phyloP scores from a whole-genome alignment of 306 rosid genomes.

The Leucaena leucocephala region DNA sequence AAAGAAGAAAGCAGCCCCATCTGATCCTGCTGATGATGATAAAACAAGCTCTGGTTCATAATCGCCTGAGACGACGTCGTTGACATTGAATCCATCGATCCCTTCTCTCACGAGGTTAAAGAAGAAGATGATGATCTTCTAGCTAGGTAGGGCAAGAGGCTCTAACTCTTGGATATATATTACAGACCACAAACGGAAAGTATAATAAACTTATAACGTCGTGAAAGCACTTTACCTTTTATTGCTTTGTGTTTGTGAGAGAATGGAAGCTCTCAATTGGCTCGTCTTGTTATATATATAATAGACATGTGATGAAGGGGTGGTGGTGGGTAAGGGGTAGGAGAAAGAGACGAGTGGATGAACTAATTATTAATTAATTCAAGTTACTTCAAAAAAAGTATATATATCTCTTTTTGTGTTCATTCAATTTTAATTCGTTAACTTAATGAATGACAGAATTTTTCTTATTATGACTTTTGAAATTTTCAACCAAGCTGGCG shows the following conservation, averaged over 20 bases:
- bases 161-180: neutral
- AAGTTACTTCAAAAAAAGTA: neutral
- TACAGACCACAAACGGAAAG: neutral
- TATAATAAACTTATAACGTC: neutral
- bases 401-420: neutral
- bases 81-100: slow-evolving; percentile 39
- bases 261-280: neutral
- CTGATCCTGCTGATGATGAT: slow-evolving; percentile 44
- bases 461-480: neutral
- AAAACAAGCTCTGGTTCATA: slow-evolving; percentile 56
- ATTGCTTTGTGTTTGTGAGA: neutral
- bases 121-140: slow-evolving; percentile 4
- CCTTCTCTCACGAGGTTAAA: neutral
- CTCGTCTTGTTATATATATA: neutral
- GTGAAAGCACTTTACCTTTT: slow-evolving; percentile 33
- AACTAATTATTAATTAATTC: neutral
- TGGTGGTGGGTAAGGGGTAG: slow-evolving; percentile 13
- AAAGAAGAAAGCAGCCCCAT: slow-evolving; percentile 68
- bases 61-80: slow-evolving; percentile 51
- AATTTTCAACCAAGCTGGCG: slow-evolving; percentile 19
- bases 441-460: neutral
- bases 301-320: neutral
- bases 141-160: slow-evolving; percentile 12
- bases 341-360: neutral
- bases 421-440: too few relatives aligned